Evolutionary conservation across 129 eudicot genomes (phyloP), one percentile per base, ranked within the genome.

Genomic region (Escallonia herrerae): DNA sequence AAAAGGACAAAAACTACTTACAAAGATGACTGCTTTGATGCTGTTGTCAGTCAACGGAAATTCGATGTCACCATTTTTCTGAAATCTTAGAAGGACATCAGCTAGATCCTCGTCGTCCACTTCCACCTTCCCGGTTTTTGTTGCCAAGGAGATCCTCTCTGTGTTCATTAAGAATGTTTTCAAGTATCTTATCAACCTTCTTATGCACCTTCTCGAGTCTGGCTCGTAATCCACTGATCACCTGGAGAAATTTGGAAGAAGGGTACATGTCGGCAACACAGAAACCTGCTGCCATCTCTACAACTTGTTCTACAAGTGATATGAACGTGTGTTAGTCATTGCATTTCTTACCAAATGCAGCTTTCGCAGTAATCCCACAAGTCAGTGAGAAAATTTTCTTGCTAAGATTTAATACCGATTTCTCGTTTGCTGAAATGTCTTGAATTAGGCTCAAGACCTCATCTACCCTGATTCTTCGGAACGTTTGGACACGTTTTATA

Each of bases 11-110:
- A 40, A 66, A 4, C 49, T 5, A 63, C 81, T 76, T 58, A 76
- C 81, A 12, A 76, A 65, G 44, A 76, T 70, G 14, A 76, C 13
- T 11, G 81, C 76, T 65, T 70, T 76, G 43, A 76, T 70, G 61
- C 69, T 76, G 50, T 63, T 56, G 14, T 47, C 56, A 7, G 75
- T 10, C 8, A 76, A 56, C 22, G 76, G 63, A 43, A 51, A 44
- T 9, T 58, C 43, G 12, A 57, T 60, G 3, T 70, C 63, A 39
- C 59, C 72, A 11, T 59, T 41, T 53, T 53, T 44, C 72, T 76
- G 62, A 49, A 76, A n/a, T 52, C 76, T 70, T 7, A 76, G 67
- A 11, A 76, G 72, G 51, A 54, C 76, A 60, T 76, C 76, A 5
- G 63, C 50, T 0, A 76, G 65, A 7, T 76, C 80, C 43, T 76